Percentiles rank a stretch among this genome's conserved stretches.
phyloP scores from a whole-genome alignment of 2,329 filamentous ascomycete genomes.

The Alternaria brassicae region DNA sequence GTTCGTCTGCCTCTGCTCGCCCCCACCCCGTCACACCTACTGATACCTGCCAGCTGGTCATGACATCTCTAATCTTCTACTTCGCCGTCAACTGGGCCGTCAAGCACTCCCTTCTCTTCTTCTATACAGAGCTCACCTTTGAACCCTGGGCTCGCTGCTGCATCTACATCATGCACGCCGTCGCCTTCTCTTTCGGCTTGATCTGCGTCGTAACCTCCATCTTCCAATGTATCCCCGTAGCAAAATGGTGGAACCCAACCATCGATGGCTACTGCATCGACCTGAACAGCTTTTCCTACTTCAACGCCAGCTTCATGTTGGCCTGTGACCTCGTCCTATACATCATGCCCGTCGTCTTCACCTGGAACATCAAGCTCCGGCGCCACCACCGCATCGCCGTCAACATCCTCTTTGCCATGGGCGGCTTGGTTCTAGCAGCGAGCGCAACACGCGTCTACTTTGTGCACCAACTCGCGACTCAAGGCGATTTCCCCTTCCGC shows the following conservation, averaged over 20 bases:
- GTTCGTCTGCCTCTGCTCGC: neutral
- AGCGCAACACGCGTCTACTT: conserved; percentile 36
- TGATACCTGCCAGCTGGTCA: conserved; percentile 17
- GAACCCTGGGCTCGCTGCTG: conserved; percentile 29
- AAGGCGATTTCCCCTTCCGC: conserved; percentile 36
- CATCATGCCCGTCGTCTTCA: conserved; percentile 49
- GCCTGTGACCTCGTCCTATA: conserved; percentile 50
- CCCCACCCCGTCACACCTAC: neutral
- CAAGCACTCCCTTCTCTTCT: conserved; percentile 51
- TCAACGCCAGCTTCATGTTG: conserved; percentile 49
- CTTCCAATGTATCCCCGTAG: conserved; percentile 48
- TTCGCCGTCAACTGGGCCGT: conserved; percentile 51
- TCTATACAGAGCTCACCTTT: conserved; percentile 50
- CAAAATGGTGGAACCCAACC: conserved; percentile 40
- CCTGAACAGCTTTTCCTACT: conserved; percentile 46
- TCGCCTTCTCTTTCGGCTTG: conserved; percentile 46
- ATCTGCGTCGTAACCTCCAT: conserved; percentile 45
- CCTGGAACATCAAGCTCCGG: conserved; percentile 45
- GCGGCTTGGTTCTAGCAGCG: conserved; percentile 41
- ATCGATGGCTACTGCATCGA: conserved; percentile 45
- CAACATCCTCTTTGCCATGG: conserved; percentile 43
- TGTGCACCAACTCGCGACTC: conserved; percentile 32
- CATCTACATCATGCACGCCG: conserved; percentile 45
- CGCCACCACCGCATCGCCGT: conserved; percentile 45
- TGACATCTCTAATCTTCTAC: conserved; percentile 46